phyloP scores from a whole-genome alignment of 2,329 filamentous ascomycete species.

The Fusarium sp. region DNA sequence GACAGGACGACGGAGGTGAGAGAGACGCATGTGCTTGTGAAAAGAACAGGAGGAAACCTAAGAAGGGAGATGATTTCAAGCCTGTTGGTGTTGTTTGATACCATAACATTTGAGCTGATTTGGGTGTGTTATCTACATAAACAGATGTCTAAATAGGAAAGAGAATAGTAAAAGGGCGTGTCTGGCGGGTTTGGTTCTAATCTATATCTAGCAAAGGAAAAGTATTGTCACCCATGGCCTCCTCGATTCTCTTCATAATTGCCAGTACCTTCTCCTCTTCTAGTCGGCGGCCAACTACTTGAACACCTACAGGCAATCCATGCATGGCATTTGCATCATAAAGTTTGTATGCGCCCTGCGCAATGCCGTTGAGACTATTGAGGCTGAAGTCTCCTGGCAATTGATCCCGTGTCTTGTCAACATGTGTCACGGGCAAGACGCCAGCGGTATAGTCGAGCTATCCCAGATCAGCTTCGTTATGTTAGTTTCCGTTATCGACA shows the following conservation, averaged over 20 bases:
- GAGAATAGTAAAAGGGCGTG: not conserved
- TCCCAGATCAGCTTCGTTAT: not conserved
- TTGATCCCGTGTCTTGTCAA: conserved; percentile 74
- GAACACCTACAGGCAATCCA: conserved; percentile 85
- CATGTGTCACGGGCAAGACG: conserved; percentile 85
- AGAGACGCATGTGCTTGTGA: not conserved
- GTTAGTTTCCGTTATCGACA: not conserved
- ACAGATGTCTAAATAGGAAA: not conserved
- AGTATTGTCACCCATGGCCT: conserved; percentile 69
- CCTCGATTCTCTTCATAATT: conserved; percentile 81
- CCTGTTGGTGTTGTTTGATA: not conserved
- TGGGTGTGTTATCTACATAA: not conserved
- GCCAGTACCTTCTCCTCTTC: conserved; percentile 90
- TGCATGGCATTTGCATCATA: conserved; percentile 88
- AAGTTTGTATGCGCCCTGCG: conserved; percentile 82
- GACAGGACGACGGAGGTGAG: not conserved
- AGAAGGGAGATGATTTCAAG: not conserved
- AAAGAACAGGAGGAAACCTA: not conserved
- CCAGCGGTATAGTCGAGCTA: conserved; percentile 87
- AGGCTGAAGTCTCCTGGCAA: conserved; percentile 69
- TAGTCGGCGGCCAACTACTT: conserved; percentile 80
- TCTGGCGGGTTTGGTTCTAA: conserved; percentile 35
- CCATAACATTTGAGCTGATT: not conserved
- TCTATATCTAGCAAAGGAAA: conserved; percentile 62
- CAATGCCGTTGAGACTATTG: conserved; percentile 78